Evolutionary conservation across 73 alveolate genomes (phyloP), one percentile per base, ranked within the genome.

Genomic region (Blepharisma stoltei): DNA sequence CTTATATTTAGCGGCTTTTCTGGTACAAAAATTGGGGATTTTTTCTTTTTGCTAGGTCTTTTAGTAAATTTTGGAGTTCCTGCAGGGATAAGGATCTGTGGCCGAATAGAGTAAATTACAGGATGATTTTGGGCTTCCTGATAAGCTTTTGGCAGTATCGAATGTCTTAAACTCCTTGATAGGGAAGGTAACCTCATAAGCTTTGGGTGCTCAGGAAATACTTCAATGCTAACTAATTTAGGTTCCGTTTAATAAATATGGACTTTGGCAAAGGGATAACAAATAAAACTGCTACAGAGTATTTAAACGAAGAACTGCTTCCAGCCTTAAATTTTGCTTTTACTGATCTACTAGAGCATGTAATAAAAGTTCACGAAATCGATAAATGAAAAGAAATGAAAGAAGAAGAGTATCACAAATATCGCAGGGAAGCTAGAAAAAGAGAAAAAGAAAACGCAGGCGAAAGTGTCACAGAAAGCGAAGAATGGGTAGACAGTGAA

Each of bases 401-500:
- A 60, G 73, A 60, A 20, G 73, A 60, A 60, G 73, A 60, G 45
- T 60, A 60, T 5, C 14, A 8, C 3, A 60, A 60, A 60, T 1
- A 8, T 9, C 37, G 73, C 37, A 60, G 73, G 23, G 73, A 60
- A 20, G 73, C 73, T 5, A n/a, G 45, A 5, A n/a, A 38, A 60
- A 60, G 23, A 25, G 46, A 60, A 60, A n/a, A 38, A 20, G 18
- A 25, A 60, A 38, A 60, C 11, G 73, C 73, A 60, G 73, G 73
- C 0, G 73, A 60, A 60, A 60, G 73, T 60, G 73, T 60, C 46
- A 60, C 46, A 14, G 73, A 38, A 60, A 60, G 73, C 23, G 73
- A 60, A 9, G 73, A 60, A 5, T 60, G 73, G 73, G 73, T 14
- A 60, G 73, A 60, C 38, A 60, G 73, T 25, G 73, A 60, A 60